Base-by-base conservation (phyloP, 257 asterid genomes). In the Apocynum venetum region DNA sequence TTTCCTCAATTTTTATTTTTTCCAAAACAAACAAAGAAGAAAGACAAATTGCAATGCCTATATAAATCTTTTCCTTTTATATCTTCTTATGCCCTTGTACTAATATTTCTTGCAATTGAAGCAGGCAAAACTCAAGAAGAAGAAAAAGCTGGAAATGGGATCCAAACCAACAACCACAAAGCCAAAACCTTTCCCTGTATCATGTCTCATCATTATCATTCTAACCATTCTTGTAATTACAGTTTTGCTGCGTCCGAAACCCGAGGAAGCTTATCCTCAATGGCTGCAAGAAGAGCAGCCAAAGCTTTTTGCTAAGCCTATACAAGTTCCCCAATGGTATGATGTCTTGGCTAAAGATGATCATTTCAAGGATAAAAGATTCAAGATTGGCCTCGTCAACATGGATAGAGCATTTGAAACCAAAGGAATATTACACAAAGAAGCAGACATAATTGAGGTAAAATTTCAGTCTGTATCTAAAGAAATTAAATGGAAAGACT, bases 381-480 rank as follows among this genome's bases (percentile, higher is more conserved):
- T 83, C 36, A 85, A 83, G 52, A 83, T 88, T 47, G 92, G 89
- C 55, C 13, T 84, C 7, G 82, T 88, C 4, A 76, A 84, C 67
- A 13, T 83, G 60, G 68, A 72, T 2, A 31, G 4, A 9, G 40
- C 61, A 3, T 36, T 14, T 44, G 78, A 63, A 41, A 17, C 66
- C 59, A 9, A 38, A 49, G 80, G 63, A 46, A 19, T 82, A 46
- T 38, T 84, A 53, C 71, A 57, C 41, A 74, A 56, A 14, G 76
- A 44, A 49, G 73, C 44, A 15, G 65, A 78, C 12, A 0, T 47
- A 10, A 69, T 73, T 4, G 70, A 61, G 41, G 76, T 86, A 15
- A 51, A 63, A 13, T 86, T 84, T 56, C 65, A 57, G 19, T 74
- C 72, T 2, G 85, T 86, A 0, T 52, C 78, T 9, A 19, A 38